A percentile compares a stretch with the other conserved stretches of the same genome.
These are phyloP conservation scores for Olyra latifolia DNA, from an alignment of 176 grass and related monocot species.

Conservation along the genomic window DNA sequence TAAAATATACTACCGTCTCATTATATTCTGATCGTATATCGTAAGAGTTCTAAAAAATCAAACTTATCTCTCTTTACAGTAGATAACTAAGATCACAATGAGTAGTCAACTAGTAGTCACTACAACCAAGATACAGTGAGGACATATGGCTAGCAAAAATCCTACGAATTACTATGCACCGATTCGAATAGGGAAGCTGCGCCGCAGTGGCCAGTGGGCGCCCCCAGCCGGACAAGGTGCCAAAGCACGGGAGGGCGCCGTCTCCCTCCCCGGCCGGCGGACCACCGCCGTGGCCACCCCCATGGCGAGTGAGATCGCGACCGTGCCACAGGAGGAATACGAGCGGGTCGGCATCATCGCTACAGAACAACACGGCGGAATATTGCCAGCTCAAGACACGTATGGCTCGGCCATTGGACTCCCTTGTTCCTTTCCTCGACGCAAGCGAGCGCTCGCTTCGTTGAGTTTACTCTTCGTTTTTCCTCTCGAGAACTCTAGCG, in stretches of 20 bases:
- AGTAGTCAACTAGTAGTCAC: background rate
- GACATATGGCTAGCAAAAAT: background rate
- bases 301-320: slow-evolving; percentile 18
- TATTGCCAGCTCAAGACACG: slow-evolving; percentile 23
- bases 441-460: background rate
- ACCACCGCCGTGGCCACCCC: background rate
- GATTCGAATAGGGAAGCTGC: too few species aligned
- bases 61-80: background rate
- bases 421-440: background rate
- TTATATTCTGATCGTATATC: too few species aligned
- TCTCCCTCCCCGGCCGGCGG: background rate
- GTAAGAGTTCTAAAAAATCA: too few species aligned
- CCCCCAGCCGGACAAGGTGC: background rate
- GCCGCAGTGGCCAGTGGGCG: background rate
- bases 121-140: background rate
- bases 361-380: slow-evolving; percentile 3
- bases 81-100: too few species aligned
- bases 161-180: background rate
- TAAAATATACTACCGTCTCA: too few species aligned
- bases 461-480: background rate
- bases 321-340: background rate
- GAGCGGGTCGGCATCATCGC: background rate
- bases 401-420: background rate
- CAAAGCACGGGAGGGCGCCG: background rate
- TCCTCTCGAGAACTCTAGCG: background rate